These are phyloP conservation scores for Phoma sp. DNA, from an alignment of 2,329 filamentous ascomycete species.

Conservation along the genomic window DNA sequence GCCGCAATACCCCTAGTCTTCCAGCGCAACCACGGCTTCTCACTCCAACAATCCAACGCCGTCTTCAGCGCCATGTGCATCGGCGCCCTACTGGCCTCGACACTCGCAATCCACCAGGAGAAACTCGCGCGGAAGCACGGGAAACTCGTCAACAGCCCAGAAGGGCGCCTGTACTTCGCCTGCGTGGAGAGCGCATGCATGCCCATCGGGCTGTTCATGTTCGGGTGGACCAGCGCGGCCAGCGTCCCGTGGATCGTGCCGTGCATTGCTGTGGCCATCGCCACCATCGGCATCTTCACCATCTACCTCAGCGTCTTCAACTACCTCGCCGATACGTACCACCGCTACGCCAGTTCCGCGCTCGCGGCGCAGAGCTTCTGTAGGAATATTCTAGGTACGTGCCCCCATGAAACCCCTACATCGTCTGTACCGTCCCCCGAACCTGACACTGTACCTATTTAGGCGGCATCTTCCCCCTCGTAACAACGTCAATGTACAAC, in stretches of 20 bases:
- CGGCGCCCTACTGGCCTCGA: slow-evolving; percentile 69
- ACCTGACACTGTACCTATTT: too few relatives aligned
- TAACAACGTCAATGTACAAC: slow-evolving; percentile 75
- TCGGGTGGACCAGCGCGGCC: slow-evolving; percentile 71
- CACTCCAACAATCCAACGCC: slow-evolving; percentile 68
- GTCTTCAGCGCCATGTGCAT: slow-evolving; percentile 76
- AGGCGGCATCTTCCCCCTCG: slow-evolving; percentile 77
- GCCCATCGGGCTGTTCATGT: slow-evolving; percentile 81
- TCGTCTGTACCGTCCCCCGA: too few relatives aligned
- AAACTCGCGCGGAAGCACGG: slow-evolving; percentile 61
- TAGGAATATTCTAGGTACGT: slow-evolving; percentile 73
- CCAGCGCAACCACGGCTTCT: slow-evolving; percentile 69
- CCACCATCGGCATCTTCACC: slow-evolving; percentile 83
- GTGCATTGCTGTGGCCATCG: slow-evolving; percentile 70
- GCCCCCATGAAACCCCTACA: too few relatives aligned
- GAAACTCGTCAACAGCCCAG: slow-evolving; percentile 58
- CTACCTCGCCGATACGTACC: slow-evolving; percentile 88
- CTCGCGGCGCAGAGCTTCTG: slow-evolving; percentile 86
- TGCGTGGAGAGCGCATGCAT: slow-evolving; percentile 78
- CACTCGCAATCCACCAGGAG: slow-evolving; percentile 75
- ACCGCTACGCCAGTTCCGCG: slow-evolving; percentile 82
- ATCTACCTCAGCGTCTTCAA: slow-evolving; percentile 85
- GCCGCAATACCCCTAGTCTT: slow-evolving; percentile 82
- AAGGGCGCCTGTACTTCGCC: slow-evolving; percentile 81
- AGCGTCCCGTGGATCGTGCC: slow-evolving; percentile 75